Conservation (phyloP, 2,329 filamentous ascomycete genomes). For the Samsoniella hepiali region DNA sequence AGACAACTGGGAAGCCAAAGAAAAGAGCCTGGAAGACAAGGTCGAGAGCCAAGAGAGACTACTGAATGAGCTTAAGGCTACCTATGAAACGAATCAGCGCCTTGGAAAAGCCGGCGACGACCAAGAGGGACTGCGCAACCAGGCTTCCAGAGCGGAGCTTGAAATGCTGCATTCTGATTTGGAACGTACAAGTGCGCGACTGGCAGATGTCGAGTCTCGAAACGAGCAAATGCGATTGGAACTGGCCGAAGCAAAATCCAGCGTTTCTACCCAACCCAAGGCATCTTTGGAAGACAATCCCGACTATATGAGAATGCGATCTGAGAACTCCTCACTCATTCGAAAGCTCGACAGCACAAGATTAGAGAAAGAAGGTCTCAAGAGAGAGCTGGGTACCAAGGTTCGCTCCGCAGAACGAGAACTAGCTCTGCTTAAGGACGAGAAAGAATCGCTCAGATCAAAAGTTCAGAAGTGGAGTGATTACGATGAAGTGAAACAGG, state of each 20-base stretch:
- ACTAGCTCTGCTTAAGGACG: conserved; percentile 68
- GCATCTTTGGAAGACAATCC: conserved; percentile 82
- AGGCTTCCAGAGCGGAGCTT: conserved; percentile 82
- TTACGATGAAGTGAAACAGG: conserved; percentile 94
- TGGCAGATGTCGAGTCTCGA: conserved; percentile 87
- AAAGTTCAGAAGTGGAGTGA: conserved; percentile 89
- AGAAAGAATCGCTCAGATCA: conserved; percentile 73
- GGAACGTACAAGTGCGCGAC: conserved; percentile 78
- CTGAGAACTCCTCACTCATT: conserved; percentile 88
- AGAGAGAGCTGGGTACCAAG: conserved; percentile 71
- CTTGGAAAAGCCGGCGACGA: conserved; percentile 70
- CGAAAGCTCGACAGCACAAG: conserved; percentile 81
- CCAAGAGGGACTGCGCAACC: conserved; percentile 54
- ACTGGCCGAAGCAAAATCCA: conserved; percentile 80
- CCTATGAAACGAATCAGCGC: conserved; percentile 92
- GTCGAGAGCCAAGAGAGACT: conserved; percentile 89
- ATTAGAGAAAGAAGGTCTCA: conserved; percentile 79
- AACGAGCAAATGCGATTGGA: conserved; percentile 93
- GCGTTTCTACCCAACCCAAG: conserved; percentile 56
- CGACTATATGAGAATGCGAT: conserved; percentile 78
- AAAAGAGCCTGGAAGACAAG: conserved; percentile 87
- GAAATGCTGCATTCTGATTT: conserved; percentile 91
- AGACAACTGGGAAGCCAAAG: conserved; percentile 94
- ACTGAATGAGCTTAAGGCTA: conserved; percentile 92
- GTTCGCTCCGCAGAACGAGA: conserved; percentile 79